phyloP scores from a whole-genome alignment of 2,329 filamentous ascomycete species.

The Mariannaea sp. region DNA sequence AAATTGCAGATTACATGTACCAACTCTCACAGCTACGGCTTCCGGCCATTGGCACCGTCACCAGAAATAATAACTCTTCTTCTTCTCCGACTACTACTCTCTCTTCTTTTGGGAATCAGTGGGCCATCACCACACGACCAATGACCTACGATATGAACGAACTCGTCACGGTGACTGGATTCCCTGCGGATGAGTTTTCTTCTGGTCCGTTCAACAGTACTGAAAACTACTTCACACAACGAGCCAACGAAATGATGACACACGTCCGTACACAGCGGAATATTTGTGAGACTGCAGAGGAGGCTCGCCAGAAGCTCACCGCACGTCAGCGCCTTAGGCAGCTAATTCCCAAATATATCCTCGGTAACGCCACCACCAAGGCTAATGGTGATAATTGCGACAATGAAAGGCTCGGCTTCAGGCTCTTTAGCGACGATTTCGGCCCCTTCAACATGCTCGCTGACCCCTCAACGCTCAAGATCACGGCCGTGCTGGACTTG shows the following conservation, averaged over 20 bases:
- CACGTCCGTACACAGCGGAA: conserved; percentile 42
- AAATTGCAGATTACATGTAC: conserved; percentile 35
- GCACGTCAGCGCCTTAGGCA: conserved; percentile 41
- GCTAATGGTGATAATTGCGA: too few species aligned
- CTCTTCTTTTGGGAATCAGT: too few species aligned
- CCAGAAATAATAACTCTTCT: conserved; percentile 29
- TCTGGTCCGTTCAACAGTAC: conserved; percentile 38
- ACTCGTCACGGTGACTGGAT: conserved; percentile 40
- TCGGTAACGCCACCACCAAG: too few species aligned
- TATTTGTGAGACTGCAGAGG: conserved; percentile 35
- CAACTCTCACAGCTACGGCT: conserved; percentile 42
- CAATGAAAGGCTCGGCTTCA: conserved; percentile 41
- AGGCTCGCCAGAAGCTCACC: conserved; percentile 39
- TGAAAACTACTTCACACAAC: conserved; percentile 40
- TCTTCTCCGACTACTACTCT: too few species aligned
- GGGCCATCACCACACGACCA: conserved; percentile 41
- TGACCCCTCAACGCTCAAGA: conserved; percentile 41
- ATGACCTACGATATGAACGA: conserved; percentile 51
- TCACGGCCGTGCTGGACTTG: conserved; percentile 47
- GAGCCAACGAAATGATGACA: conserved; percentile 34
- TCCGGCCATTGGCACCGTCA: conserved; percentile 43
- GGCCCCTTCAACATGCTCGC: conserved; percentile 46
- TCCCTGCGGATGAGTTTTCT: conserved; percentile 37
- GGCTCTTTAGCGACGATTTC: conserved; percentile 47
- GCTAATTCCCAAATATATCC: conserved; percentile 39